Base-by-base conservation (phyloP, 2,329 filamentous ascomycete genomes). In the Talaromyces sp. region DNA sequence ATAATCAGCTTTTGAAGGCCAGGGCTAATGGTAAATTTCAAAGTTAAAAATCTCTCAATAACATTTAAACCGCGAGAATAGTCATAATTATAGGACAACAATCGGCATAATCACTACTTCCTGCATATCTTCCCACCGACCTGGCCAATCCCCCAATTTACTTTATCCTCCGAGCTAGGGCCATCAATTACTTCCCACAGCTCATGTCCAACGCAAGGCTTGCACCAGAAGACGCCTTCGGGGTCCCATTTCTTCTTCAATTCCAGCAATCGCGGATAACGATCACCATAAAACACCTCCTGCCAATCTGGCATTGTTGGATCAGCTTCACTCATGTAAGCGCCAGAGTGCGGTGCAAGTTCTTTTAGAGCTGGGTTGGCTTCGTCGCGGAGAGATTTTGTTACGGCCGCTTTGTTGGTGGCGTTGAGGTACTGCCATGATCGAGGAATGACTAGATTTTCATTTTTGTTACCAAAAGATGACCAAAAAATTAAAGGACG, bases 211-310 rank as follows among this genome's bases (percentile, higher is more conserved):
- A 55, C 51, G 24, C 35, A 52, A 26, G 51, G 31, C 38, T 54
- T 32, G 5, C 35, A 52, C 52, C 52, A 78, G 64, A 78, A 77
- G 54, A 77, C 62, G 29, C 70, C 69, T 0, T 69, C 54, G 9
- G 77, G 77, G 63, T 80, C 78, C 64, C 74, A 79, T 58, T 74
- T 74, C 10, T 68, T 62, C 70, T 80, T 80, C 43, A 80, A 66
- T 14, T 63, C 14, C 8, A 69, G 65, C 21, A 79, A 66, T 2
- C 61, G 67, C 1, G 62, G 63, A 58, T 79, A 80, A 62, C 78
- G 79, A 4, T 56, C 61, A 7, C 78, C 77, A 60, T 76, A 80
- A 64, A 79, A 80, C 1, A 71, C 70, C 24, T 73, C 54, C 66
- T 78, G 69, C 65, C 72, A 78, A 62, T 77, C 66, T 1, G 70